These are phyloP conservation scores for Coniochaeta hoffmannii DNA, from an alignment of 2,329 filamentous ascomycete species.

Conservation along the genomic window DNA sequence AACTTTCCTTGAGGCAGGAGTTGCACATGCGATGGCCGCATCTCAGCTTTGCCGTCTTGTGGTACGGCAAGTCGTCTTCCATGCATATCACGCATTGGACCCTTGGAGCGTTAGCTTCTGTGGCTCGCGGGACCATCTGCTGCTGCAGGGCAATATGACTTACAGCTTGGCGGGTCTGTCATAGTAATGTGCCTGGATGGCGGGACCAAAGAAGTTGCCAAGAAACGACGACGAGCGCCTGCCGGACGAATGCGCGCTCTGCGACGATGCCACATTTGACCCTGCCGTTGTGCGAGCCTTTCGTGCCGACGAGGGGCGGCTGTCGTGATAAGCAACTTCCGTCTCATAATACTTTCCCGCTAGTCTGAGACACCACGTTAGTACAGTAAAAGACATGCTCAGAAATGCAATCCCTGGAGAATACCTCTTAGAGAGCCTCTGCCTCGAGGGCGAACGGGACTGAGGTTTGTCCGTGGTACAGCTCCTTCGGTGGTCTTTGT, in stretches of 20 bases:
- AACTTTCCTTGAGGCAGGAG: slow-evolving; percentile 65
- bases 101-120: slow-evolving; percentile 28
- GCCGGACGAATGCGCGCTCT: slow-evolving; percentile 28
- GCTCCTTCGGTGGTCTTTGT: slow-evolving; percentile 7
- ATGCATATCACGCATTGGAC: slow-evolving; percentile 68
- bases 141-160: slow-evolving; percentile 7
- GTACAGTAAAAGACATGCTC: neutral
- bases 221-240: slow-evolving; percentile 28
- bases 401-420: neutral
- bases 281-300: slow-evolving; percentile 25
- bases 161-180: slow-evolving; percentile 16
- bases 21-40: slow-evolving; percentile 81
- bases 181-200: slow-evolving; percentile 13
- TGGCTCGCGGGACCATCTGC: too few relatives aligned
- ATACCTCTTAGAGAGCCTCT: slow-evolving; percentile 13
- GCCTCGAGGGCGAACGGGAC: slow-evolving; percentile 15
- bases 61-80: slow-evolving; percentile 52
- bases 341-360: slow-evolving; percentile 20
- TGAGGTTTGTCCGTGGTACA: slow-evolving; percentile 12
- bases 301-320: slow-evolving; percentile 19
- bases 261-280: slow-evolving; percentile 26
- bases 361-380: slow-evolving; percentile 13
- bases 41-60: slow-evolving; percentile 61
- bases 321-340: slow-evolving; percentile 22
- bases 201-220: slow-evolving; percentile 21